These are phyloP conservation scores for Coemansia sp. DNA, from an alignment of 192 early-diverging fungal genomes.

Conservation along the genomic window DNA sequence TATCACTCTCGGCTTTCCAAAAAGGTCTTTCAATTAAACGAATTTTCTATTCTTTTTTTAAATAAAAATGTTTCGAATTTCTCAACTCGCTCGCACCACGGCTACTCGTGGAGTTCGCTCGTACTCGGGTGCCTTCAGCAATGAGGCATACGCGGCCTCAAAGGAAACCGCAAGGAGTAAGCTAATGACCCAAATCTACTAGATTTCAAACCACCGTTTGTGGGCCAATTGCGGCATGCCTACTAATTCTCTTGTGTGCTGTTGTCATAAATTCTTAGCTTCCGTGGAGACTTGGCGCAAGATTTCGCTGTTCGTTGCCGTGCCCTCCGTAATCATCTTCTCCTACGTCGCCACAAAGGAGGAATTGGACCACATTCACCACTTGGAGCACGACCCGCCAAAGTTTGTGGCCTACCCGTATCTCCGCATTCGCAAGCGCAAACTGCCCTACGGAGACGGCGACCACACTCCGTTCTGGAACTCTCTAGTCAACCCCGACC, in stretches of 20 bases:
- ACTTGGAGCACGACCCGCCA: slow-evolving; percentile 53
- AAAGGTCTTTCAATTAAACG: background rate
- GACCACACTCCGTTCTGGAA: slow-evolving; percentile 53
- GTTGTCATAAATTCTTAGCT: slow-evolving; percentile 12
- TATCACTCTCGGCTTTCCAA: background rate
- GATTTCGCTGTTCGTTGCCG: slow-evolving; percentile 44
- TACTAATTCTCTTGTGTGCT: background rate
- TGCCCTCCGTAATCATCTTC: slow-evolving; percentile 37
- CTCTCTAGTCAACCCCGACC: slow-evolving; percentile 50
- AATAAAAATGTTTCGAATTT: slow-evolving; percentile 30
- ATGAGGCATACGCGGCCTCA: slow-evolving; percentile 34
- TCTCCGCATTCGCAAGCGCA: slow-evolving; percentile 43
- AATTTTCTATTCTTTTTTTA: background rate
- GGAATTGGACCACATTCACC: slow-evolving; percentile 52
- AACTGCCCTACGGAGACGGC: slow-evolving; percentile 54
- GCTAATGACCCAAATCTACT: slow-evolving; percentile 3
- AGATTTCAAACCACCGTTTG: background rate
- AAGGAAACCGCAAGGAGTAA: slow-evolving; percentile 50
- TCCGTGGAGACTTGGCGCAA: slow-evolving; percentile 52
- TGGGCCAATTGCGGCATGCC: background rate
- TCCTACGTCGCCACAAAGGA: slow-evolving; percentile 43
- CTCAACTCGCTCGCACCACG: slow-evolving; percentile 43
- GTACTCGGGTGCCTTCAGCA: slow-evolving; percentile 41
- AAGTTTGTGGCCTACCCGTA: slow-evolving; percentile 46
- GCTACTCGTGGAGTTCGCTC: slow-evolving; percentile 35